Evolutionary conservation across 257 asterid genomes (phyloP), one percentile per base, ranked within the genome.

Genomic region (Linderniella brevidens): DNA sequence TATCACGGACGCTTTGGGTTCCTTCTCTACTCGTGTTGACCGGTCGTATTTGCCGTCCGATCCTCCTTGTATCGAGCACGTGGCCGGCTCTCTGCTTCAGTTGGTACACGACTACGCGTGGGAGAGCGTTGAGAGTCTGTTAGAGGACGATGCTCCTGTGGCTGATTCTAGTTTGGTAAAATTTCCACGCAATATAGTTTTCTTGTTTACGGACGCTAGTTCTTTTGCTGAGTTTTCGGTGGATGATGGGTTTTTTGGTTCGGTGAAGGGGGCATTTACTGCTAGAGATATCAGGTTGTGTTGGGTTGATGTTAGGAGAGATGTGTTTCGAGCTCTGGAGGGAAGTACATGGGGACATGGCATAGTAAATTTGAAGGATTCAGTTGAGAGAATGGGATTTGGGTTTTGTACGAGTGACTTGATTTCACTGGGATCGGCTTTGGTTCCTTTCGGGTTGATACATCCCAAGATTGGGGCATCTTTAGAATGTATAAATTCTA

Each of bases 381-480:
- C 62, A 42, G 54, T 74, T 50, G 56, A 59, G 55, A 66, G 68
- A 54, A 72, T 72, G 42, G 90, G 92, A 13, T 88, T 90, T 93
- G 80, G 93, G 4, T 68, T 62, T 77, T 74, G 87, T 65, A 78
- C 94, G 9, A 80, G 79, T 9, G 74, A 84, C 62, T 56, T 68
- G 38, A 58, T 81, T 66, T 62, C 74, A 35, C 64, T 80, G 47
- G 86, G 92, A 45, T 78, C 96, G 11, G 92, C 78, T 58, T 48
- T 88, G 53, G 37, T 84, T 71, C 94, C 98, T 9, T 70, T 84
- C 16, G 92, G 78, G 15, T 69, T 90, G 70, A 69, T 90, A 61
- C 84, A 78, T 66, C 93, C 97, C 0, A 67, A 53, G 48, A 65
- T 87, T 41, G 86, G 86, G 43, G 25, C 74, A 55, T 14, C 70